Base-by-base conservation (phyloP, 345 rosid species). In the Heritiera littoralis region DNA sequence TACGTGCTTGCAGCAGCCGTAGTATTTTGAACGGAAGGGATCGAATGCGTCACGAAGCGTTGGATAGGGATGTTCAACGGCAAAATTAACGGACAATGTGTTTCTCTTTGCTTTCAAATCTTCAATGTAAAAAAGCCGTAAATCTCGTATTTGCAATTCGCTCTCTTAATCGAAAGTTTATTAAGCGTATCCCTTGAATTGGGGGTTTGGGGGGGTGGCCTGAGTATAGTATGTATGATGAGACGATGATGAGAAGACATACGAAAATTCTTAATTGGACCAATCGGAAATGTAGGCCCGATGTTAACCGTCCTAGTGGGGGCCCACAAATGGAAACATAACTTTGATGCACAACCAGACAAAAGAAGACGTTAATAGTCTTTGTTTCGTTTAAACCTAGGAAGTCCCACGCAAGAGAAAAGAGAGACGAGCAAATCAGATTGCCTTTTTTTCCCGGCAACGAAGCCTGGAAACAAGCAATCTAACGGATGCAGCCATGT, bases 261-360 rank as follows among this genome's bases (percentile, higher is more conserved):
- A 60, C 70, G 69, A 9, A 45, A 18, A 7, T 13, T 1, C 6
- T 28, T 28, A 14, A 32, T 72, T 72, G 61, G 13, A 7, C 0
- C 7, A 1, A 10, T 11, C 13, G 18, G 15, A 1, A 52, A 40
- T 51, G 79, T 65, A 72, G 79, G 72, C 7, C 60, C n/a, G 2
- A 3, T 28, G 14, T 48, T 49, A 76, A 76, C 79, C 72, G 63
- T 49, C 79, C 45, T 30, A 7, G 20, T 18, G 72, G 79, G 79
- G 4, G 41, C 20, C 38, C 23, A 10, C n/a, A 3, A 9, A 1
- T 6, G 12, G 11, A 58, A 7, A 58, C 65, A 41, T 12, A 28
- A 12, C 2, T 61, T 13, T 49, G 9, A 71, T 49, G 43, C 76
- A 15, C 7, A n/a, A 52, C 7, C 40, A 51, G 14, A 51, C 43